These are phyloP conservation scores for Annulohypoxylon maeteangense DNA, from an alignment of 495 filamentous ascomycete genomes.

Conservation along the genomic window DNA sequence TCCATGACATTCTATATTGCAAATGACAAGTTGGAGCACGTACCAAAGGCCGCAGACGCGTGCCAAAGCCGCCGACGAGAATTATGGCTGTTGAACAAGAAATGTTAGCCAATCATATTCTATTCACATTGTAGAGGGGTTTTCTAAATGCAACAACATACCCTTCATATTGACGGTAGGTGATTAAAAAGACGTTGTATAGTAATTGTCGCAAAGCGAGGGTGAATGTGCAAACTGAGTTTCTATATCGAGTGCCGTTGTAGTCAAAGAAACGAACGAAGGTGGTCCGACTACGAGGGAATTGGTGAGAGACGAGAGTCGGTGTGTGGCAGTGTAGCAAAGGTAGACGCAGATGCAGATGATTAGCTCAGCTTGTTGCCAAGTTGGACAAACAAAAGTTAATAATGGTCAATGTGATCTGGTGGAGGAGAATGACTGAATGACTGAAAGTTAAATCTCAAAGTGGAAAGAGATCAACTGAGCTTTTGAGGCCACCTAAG, in stretches of 20 bases:
- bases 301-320: slow-evolving; percentile 10
- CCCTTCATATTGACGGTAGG: slow-evolving; percentile 54
- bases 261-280: slow-evolving; percentile 31
- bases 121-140: not conserved
- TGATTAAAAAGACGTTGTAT: slow-evolving; percentile 3
- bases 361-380: slow-evolving; percentile 5
- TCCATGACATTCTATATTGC: slow-evolving; percentile 22
- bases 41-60: slow-evolving; percentile 96
- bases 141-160: slow-evolving; percentile 36
- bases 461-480: not conserved
- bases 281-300: slow-evolving; percentile 15
- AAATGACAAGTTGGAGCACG: slow-evolving; percentile 50
- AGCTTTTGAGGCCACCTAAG: slow-evolving; percentile 26
- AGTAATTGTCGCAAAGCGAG: slow-evolving; percentile 20
- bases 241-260: slow-evolving; percentile 11
- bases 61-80: slow-evolving; percentile 99
- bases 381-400: slow-evolving; percentile 11
- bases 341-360: not conserved
- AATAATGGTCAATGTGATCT: not conserved
- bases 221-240: not conserved
- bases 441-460: not conserved
- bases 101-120: slow-evolving; percentile 45
- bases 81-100: slow-evolving; percentile 78
- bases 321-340: slow-evolving; percentile 10
- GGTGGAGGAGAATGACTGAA: not conserved